phyloP scores from a whole-genome alignment of 768 basidiomycete genomes.

The Termitomyces eurrhizus region DNA sequence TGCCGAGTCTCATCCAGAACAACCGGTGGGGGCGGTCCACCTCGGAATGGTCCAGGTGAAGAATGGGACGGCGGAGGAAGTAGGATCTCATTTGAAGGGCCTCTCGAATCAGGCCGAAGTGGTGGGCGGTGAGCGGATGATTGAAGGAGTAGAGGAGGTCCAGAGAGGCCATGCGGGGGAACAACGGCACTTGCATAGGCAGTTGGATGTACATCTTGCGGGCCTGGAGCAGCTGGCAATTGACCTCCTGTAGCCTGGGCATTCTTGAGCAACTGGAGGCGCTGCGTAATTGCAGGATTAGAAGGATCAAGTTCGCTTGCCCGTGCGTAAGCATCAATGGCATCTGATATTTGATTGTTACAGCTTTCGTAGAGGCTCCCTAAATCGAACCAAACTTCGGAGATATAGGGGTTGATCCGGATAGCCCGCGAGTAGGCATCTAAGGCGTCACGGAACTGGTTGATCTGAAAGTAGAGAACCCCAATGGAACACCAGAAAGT shows the following conservation, averaged over 20 bases:
- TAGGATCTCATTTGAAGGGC: constrained; percentile 50
- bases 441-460: constrained; percentile 97
- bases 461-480: constrained; percentile 99
- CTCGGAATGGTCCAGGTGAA: constrained; percentile 74
- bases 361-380: constrained; percentile 96
- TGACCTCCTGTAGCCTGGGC: constrained; percentile 74
- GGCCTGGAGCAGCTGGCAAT: constrained; percentile 84
- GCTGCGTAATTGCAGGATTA: constrained; percentile 79
- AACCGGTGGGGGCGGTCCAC: constrained; percentile 80
- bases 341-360: constrained; percentile 98
- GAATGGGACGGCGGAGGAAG: constrained; percentile 64
- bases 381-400: constrained; percentile 95
- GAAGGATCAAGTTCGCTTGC: constrained; percentile 90
- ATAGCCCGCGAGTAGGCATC: constrained; percentile 99
- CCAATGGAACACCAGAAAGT: constrained; percentile 99
- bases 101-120: constrained; percentile 67
- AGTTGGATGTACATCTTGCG: constrained; percentile 94
- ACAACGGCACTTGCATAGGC: constrained; percentile 82
- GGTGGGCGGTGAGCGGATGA: constrained; percentile 46
- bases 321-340: constrained; percentile 96
- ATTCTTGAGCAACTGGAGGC: constrained; percentile 72
- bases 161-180: constrained; percentile 64
- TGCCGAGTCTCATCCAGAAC: constrained; percentile 75
- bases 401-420: constrained; percentile 97
- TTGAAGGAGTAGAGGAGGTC: constrained; percentile 64